Evolutionary conservation across 805 yeast species (phyloP).

Genomic region (Sugiyamaella qingdaonensis): DNA sequence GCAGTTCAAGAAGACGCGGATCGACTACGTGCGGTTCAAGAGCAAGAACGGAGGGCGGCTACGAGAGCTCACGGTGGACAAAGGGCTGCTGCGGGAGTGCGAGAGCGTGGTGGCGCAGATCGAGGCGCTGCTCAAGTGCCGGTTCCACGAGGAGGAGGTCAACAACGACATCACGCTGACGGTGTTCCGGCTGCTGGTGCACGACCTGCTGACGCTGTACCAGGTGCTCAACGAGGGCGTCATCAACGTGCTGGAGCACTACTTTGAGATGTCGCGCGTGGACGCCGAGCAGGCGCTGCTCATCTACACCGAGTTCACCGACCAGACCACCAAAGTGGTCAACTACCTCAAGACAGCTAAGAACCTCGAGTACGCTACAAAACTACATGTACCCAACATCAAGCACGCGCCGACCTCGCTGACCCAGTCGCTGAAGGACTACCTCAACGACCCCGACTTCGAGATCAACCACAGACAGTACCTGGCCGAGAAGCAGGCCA

Average conservation of each 20-base stretch:
- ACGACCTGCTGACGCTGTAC: slow-evolving; percentile 79
- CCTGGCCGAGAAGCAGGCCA: slow-evolving; percentile 57
- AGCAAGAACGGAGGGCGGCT: slow-evolving; percentile 52
- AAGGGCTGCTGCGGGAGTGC: slow-evolving; percentile 77
- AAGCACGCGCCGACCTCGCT: slow-evolving; percentile 96
- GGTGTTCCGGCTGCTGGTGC: slow-evolving; percentile 83
- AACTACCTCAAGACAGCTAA: slow-evolving; percentile 86
- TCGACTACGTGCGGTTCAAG: slow-evolving; percentile 70
- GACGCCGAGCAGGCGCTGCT: slow-evolving; percentile 86
- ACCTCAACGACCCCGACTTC: slow-evolving; percentile 79
- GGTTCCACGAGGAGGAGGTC: slow-evolving; percentile 66
- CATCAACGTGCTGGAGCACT: slow-evolving; percentile 86
- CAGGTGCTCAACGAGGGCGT: slow-evolving; percentile 95
- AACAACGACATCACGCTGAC: slow-evolving; percentile 80
- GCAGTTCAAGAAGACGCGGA: slow-evolving; percentile 51
- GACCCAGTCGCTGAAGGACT: slow-evolving; percentile 81
- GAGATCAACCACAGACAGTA: slow-evolving; percentile 76
- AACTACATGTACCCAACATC: slow-evolving; percentile 89
- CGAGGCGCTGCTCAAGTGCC: slow-evolving; percentile 66
- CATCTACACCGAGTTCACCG: slow-evolving; percentile 80
- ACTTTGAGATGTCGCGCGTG: slow-evolving; percentile 80
- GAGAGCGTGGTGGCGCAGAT: slow-evolving; percentile 84
- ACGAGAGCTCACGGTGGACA: slow-evolving; percentile 60
- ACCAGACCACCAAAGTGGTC: slow-evolving; percentile 81
- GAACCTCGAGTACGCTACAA: slow-evolving; percentile 79